Base-by-base conservation (phyloP, 495 filamentous ascomycete species). In the Evernia prunastri region DNA sequence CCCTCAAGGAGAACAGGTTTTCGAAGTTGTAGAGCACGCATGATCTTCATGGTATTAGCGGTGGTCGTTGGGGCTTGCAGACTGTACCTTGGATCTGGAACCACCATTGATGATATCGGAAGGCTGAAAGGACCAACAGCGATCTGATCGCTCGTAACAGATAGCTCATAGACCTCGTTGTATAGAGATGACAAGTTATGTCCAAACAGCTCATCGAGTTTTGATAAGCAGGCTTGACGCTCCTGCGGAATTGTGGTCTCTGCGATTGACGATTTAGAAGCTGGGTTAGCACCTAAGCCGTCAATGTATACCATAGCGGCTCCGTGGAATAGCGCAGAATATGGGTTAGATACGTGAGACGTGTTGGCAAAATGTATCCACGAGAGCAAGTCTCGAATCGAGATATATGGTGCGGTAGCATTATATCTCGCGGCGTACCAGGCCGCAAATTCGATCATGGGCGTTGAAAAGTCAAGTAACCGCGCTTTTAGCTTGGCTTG, bases 221-320 rank as follows among this genome's bases (percentile, higher is more conserved):
- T 83, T 57, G 84, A 75, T 18, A 99, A 75, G 70, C 93, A 97
- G 42, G 78, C 77, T 49, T 79, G 78, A 56, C 91, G 82, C 68
- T 96, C 88, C 40, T 77, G 77, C 13, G 79, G 73, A 5, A 87
- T 75, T 45, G 77, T 84, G 35, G 80, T 77, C 60, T 82, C 75
- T 3, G 83, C 77, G 20, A 87, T 83, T 4, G 89, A 85, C 54
- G 95, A 79, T 67, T 95, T 80, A 1, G 89, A 91, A 18, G 93
- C 90, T 6, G 94, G 92, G 70, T 96, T 97, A 13, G 95, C 92
- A 45, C 95, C 95, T 10, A 97, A 80, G 2, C 91, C 91, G 74
- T 99, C 95, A 63, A 97, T 87, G 70, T 92, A 99, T 6, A 97
- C 92, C 80, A 97, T 90, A 3, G 92, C 90, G 51, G 93, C 94